Percentiles rank a stretch among this genome's conserved stretches.
These are phyloP conservation scores for Russula foetens DNA, from an alignment of 768 basidiomycete species.

Conservation along the genomic window DNA sequence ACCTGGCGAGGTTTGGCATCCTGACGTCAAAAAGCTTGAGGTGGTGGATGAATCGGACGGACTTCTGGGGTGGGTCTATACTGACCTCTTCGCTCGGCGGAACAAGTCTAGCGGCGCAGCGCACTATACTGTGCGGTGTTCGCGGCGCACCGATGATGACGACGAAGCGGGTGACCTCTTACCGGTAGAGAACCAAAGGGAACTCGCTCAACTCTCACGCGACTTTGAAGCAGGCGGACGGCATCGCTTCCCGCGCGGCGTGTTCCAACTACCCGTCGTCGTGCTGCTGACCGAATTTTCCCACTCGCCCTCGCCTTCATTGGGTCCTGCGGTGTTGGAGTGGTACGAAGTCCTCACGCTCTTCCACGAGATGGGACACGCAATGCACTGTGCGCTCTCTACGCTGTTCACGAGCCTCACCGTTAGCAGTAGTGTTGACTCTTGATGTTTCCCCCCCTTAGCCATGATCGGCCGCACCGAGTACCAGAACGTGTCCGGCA, in stretches of 20 bases:
- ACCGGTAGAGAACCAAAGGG: slow-evolving; percentile 31
- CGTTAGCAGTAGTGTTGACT: neutral
- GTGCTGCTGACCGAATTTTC: slow-evolving; percentile 87
- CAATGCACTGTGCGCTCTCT: slow-evolving; percentile 85
- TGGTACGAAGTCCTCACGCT: slow-evolving; percentile 94
- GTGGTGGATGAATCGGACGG: slow-evolving; percentile 87
- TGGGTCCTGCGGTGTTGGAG: slow-evolving; percentile 64
- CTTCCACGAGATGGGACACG: slow-evolving; percentile 99
- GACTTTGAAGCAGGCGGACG: slow-evolving; percentile 60
- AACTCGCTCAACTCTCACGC: slow-evolving; percentile 34
- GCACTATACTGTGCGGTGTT: slow-evolving; percentile 96
- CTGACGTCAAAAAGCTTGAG: slow-evolving; percentile 83
- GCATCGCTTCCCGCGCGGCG: slow-evolving; percentile 52
- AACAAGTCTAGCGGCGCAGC: slow-evolving; percentile 91
- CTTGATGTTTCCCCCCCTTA: slow-evolving; percentile 26
- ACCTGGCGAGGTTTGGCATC: slow-evolving; percentile 84
- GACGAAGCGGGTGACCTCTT: slow-evolving; percentile 60
- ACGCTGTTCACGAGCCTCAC: neutral
- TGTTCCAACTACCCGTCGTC: slow-evolving; percentile 84
- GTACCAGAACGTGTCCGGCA: slow-evolving; percentile 96
- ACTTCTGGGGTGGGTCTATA: slow-evolving; percentile 89
- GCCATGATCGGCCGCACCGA: slow-evolving; percentile 98
- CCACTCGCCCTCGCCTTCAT: slow-evolving; percentile 42
- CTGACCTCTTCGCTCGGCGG: slow-evolving; percentile 77
- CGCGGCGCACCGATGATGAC: slow-evolving; percentile 86